A percentile compares a stretch with the other conserved stretches of the same genome.
phyloP scores from a whole-genome alignment of 1,139 yeast genomes.

The Sugiyamaella paludigena region DNA sequence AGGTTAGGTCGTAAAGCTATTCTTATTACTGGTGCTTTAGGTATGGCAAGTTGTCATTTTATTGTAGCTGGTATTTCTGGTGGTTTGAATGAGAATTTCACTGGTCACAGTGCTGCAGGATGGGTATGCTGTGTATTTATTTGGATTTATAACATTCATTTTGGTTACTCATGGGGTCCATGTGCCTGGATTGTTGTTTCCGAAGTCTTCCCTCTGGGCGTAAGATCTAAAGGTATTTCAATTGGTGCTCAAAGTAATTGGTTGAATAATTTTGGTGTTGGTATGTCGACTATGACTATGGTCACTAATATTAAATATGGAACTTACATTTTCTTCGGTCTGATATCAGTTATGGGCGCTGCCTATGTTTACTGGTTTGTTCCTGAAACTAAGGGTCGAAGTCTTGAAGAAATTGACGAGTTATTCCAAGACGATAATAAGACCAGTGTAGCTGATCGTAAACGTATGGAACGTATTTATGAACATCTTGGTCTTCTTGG shows the following conservation, averaged over 20 bases:
- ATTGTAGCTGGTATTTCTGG: conserved; percentile 29
- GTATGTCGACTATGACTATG: conserved; percentile 56
- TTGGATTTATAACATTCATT: conserved; percentile 48
- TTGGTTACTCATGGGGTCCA: conserved; percentile 67
- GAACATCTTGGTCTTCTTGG: conserved; percentile 19
- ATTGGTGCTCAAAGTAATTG: conserved; percentile 70
- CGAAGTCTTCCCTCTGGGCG: conserved; percentile 55
- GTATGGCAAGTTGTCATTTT: conserved; percentile 42
- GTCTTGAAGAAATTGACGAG: conserved; percentile 29
- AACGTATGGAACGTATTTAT: conserved; percentile 20
- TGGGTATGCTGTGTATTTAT: conserved; percentile 27
- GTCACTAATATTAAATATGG: conserved; percentile 49
- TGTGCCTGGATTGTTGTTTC: conserved; percentile 58
- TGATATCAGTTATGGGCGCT: conserved; percentile 41
- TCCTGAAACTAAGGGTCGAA: conserved; percentile 26
- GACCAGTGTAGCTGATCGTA: conserved; percentile 13
- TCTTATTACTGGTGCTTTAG: conserved; percentile 42
- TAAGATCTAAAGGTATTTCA: conserved; percentile 54
- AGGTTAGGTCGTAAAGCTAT: conserved; percentile 51
- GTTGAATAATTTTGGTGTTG: conserved; percentile 78
- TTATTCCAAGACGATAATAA: conserved; percentile 35
- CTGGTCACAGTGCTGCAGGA: conserved; percentile 4
- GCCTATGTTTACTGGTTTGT: conserved; percentile 11
- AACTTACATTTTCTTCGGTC: conserved; percentile 64
- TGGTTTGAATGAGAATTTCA: conserved; percentile 18